Evolutionary conservation across 768 basidiomycete species (phyloP).

Genomic region (Fibroporia radiculosa): DNA sequence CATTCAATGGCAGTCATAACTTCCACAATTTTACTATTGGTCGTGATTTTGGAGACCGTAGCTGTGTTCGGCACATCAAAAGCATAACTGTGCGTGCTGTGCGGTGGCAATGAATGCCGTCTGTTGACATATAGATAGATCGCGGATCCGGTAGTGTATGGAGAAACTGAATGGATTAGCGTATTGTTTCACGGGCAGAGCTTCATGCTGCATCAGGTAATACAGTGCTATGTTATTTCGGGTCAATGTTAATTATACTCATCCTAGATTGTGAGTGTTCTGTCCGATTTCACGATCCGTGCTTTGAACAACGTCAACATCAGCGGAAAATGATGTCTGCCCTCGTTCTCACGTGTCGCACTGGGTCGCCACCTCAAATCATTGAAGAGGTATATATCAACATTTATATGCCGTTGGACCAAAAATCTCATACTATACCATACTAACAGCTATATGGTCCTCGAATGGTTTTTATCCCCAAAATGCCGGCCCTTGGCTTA

Average conservation of each 20-base stretch:
- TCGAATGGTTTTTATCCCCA: slow-evolving; percentile 75
- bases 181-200: slow-evolving; percentile 94
- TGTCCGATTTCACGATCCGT: background rate
- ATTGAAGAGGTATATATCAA: slow-evolving; percentile 56
- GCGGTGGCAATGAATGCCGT: background rate
- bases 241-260: background rate
- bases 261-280: slow-evolving; percentile 12
- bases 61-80: slow-evolving; percentile 84
- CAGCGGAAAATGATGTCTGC: slow-evolving; percentile 98
- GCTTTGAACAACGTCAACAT: slow-evolving; percentile 1
- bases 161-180: slow-evolving; percentile 91
- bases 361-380: slow-evolving; percentile 63
- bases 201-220: slow-evolving; percentile 97
- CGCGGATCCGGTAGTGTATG: slow-evolving; percentile 80
- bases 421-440: background rate
- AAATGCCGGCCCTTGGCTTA: slow-evolving; percentile 92
- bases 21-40: slow-evolving; percentile 97
- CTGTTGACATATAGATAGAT: slow-evolving; percentile 36
- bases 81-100: slow-evolving; percentile 55
- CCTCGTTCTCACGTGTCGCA: slow-evolving; percentile 73
- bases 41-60: slow-evolving; percentile 75
- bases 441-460: slow-evolving; percentile 66
- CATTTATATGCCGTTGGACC: background rate
- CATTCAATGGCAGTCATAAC: slow-evolving; percentile 87
- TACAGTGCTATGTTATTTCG: slow-evolving; percentile 12